Conservation (phyloP, 2,329 filamentous ascomycete genomes). For the Monosporascus sp. region DNA sequence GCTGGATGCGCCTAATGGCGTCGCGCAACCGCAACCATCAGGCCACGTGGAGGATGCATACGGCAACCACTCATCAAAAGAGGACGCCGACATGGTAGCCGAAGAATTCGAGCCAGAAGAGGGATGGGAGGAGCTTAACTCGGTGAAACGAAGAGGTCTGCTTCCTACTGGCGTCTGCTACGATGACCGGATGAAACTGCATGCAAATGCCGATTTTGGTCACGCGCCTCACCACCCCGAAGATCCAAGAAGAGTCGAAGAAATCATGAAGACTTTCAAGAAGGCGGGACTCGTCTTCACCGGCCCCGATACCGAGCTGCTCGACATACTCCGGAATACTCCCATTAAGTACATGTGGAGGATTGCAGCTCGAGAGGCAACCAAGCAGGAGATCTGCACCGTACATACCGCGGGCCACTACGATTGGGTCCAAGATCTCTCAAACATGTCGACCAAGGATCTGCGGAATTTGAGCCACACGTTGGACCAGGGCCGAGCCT, state of each 20-base stretch:
- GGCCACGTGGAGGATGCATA: constrained; percentile 9
- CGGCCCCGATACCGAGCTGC: constrained; percentile 50
- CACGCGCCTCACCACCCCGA: constrained; percentile 82
- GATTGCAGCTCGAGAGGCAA: constrained; percentile 74
- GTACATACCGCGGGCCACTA: constrained; percentile 77
- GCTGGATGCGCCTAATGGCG: constrained; percentile 36
- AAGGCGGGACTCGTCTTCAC: constrained; percentile 70
- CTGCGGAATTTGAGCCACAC: constrained; percentile 61
- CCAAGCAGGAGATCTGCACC: constrained; percentile 70
- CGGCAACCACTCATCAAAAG: constrained; percentile 23
- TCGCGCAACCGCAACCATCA: constrained; percentile 30
- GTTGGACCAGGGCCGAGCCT: constrained; percentile 63
- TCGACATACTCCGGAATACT: constrained; percentile 44
- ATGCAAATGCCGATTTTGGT: constrained; percentile 76
- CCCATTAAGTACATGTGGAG: constrained; percentile 65
- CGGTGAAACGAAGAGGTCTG: constrained; percentile 40
- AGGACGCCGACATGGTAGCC: constrained; percentile 30
- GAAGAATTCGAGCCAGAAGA: constrained; percentile 23
- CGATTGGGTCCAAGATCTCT: constrained; percentile 64
- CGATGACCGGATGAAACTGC: constrained; percentile 91
- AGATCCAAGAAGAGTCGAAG: constrained; percentile 85
- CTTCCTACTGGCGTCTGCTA: constrained; percentile 78
- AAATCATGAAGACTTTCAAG: constrained; percentile 87
- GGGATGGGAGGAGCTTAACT: constrained; percentile 32
- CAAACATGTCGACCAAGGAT: constrained; percentile 52